These are phyloP conservation scores for Candida tunisiensis DNA, from an alignment of 1,139 yeast genomes.

Conservation along the genomic window DNA sequence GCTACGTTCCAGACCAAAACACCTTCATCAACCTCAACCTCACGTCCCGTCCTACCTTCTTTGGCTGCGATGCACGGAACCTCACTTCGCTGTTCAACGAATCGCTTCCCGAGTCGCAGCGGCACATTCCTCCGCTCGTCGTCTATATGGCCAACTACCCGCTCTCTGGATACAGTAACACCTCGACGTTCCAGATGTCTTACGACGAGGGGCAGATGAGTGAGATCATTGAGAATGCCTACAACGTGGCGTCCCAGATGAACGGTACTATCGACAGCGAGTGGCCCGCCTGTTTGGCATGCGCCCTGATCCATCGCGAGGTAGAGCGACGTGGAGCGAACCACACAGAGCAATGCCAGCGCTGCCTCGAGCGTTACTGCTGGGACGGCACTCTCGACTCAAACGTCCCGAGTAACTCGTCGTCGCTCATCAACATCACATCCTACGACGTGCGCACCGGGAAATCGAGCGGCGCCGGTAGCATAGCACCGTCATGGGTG, in stretches of 20 bases:
- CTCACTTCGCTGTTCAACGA: constrained; percentile 31
- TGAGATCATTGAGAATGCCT: constrained; percentile 62
- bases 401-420: background rate
- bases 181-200: constrained; percentile 55
- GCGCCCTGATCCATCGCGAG: constrained; percentile 72
- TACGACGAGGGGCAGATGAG: constrained; percentile 45
- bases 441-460: background rate
- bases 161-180: constrained; percentile 49
- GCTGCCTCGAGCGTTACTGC: constrained; percentile 62
- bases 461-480: too few species aligned
- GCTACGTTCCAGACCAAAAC: constrained; percentile 52
- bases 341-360: constrained; percentile 54
- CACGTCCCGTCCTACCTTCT: constrained; percentile 33
- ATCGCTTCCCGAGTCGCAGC: constrained; percentile 7
- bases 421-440: too few species aligned
- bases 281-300: constrained; percentile 72
- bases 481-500: too few species aligned
- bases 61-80: constrained; percentile 68
- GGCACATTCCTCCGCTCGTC: constrained; percentile 46
- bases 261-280: constrained; percentile 58
- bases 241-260: constrained; percentile 54
- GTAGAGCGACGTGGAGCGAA: constrained; percentile 52
- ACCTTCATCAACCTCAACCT: constrained; percentile 43
- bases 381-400: constrained; percentile 40
- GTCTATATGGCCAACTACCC: constrained; percentile 71